Conservation (phyloP, 257 asterid species). For the Datura wrightii region DNA sequence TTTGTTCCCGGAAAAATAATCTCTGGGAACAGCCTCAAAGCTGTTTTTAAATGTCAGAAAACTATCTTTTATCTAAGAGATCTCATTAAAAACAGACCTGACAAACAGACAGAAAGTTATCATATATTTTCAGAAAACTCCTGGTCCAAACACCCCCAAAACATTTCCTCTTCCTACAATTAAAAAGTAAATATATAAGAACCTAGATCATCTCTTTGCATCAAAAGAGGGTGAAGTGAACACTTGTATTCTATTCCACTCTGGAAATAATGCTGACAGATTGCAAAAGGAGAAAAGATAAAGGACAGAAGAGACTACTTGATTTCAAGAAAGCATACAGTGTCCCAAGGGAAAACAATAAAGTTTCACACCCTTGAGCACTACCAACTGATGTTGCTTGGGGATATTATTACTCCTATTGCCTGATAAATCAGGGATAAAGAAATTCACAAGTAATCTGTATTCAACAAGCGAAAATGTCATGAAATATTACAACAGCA, state of each 20-base stretch:
- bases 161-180: constrained; percentile 10
- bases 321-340: constrained; percentile 9
- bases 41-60: not conserved
- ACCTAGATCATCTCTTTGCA: not conserved
- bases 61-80: not conserved
- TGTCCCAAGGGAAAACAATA: not conserved
- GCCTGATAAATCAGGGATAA: not conserved
- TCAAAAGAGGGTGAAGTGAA: not conserved
- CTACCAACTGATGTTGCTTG: constrained; percentile 28
- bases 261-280: not conserved
- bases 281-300: not conserved
- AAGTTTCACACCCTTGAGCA: not conserved
- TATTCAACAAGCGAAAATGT: not conserved
- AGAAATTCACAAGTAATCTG: not conserved
- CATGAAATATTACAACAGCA: constrained; percentile 16
- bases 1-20: not conserved
- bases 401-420: constrained; percentile 20
- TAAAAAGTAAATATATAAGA: constrained; percentile 1
- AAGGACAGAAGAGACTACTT: not conserved
- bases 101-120: not conserved
- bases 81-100: not conserved
- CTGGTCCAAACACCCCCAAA: not conserved
- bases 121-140: not conserved
- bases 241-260: not conserved
- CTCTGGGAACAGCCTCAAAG: not conserved